These are phyloP conservation scores for Yarrowia deformans DNA, from an alignment of 805 yeast species.

Conservation along the genomic window DNA sequence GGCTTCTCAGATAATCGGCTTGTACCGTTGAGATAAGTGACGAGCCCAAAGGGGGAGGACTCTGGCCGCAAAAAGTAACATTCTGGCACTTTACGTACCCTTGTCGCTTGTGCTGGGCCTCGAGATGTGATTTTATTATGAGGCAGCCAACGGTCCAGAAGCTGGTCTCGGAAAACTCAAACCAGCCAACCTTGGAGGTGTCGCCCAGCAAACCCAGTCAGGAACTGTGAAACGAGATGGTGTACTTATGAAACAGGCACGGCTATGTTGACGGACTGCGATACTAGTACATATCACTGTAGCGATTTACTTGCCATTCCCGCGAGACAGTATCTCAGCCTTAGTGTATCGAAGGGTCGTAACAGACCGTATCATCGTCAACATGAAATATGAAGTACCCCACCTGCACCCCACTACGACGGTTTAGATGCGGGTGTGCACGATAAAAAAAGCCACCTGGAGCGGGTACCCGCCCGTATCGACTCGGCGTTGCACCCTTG, in stretches of 20 bases:
- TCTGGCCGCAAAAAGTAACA: conserved; percentile 1
- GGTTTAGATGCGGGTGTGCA: background rate
- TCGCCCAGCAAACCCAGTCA: background rate
- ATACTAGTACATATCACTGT: too few species aligned
- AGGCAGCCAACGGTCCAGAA: background rate
- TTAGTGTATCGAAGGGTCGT: too few species aligned
- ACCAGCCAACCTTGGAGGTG: conserved; percentile 1
- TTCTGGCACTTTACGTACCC: background rate
- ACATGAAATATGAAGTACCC: background rate
- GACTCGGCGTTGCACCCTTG: background rate
- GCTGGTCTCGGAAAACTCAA: background rate
- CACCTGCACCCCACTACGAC: background rate
- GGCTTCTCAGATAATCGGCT: too few species aligned
- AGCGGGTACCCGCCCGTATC: background rate
- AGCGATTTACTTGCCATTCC: too few species aligned
- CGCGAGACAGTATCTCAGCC: too few species aligned
- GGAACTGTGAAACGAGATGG: background rate
- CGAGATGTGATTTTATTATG: background rate
- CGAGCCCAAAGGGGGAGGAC: too few species aligned
- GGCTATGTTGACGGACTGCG: too few species aligned
- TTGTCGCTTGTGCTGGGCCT: background rate
- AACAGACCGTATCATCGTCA: too few species aligned
- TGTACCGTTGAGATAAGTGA: too few species aligned
- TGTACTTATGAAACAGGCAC: conserved; percentile 1
- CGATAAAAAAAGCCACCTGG: background rate